Evolutionary conservation across 495 filamentous ascomycete genomes (phyloP).

Genomic region (Penicillium maclennaniae): DNA sequence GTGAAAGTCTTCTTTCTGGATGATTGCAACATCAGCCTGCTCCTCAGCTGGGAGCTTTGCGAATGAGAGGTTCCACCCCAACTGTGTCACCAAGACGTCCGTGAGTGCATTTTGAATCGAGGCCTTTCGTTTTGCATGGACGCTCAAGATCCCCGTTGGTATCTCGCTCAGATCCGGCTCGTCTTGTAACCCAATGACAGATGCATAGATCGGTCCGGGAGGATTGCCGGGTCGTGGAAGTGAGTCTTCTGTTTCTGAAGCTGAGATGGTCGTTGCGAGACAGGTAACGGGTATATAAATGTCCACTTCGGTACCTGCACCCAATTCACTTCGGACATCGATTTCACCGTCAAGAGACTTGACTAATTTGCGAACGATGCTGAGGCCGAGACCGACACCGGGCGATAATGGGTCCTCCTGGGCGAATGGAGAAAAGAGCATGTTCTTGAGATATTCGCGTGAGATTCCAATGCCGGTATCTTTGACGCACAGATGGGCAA

Average conservation of each 20-base stretch:
- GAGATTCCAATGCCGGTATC: slow-evolving; percentile 68
- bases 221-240: not conserved
- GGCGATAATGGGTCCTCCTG: slow-evolving; percentile 64
- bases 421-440: slow-evolving; percentile 64
- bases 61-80: slow-evolving; percentile 28
- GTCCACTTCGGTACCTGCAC: slow-evolving; percentile 56
- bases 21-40: slow-evolving; percentile 27
- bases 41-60: slow-evolving; percentile 24
- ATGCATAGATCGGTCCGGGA: slow-evolving; percentile 9
- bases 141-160: slow-evolving; percentile 22
- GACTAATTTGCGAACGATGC: slow-evolving; percentile 64
- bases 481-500: slow-evolving; percentile 48
- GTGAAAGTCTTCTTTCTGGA: slow-evolving; percentile 26
- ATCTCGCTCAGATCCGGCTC: slow-evolving; percentile 26
- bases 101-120: slow-evolving; percentile 31
- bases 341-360: slow-evolving; percentile 56
- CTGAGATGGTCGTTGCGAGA: no score
- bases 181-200: slow-evolving; percentile 30
- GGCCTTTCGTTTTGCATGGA: slow-evolving; percentile 33
- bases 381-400: slow-evolving; percentile 67
- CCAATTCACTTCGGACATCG: slow-evolving; percentile 52
- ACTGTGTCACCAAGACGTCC: slow-evolving; percentile 25
- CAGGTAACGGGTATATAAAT: slow-evolving; percentile 45
- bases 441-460: slow-evolving; percentile 59
- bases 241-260: not conserved